A percentile compares a stretch with the other conserved stretches of the same genome.
Evolutionary conservation across 768 basidiomycete genomes (phyloP).

Genomic region (Pisolithus tinctorius): DNA sequence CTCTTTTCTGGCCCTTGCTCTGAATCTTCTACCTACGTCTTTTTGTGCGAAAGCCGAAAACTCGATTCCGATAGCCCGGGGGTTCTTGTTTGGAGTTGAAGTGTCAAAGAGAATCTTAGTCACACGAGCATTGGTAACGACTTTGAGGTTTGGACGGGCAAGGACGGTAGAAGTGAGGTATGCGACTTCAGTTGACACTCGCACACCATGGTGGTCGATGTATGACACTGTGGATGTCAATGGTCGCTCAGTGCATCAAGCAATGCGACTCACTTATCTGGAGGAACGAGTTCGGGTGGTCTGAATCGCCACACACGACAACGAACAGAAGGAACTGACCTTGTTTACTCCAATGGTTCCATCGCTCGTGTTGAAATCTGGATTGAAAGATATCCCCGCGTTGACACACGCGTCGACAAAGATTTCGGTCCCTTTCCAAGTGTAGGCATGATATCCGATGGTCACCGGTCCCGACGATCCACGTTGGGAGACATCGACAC

Average conservation of each 20-base stretch:
- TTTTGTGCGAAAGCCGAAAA: constrained; percentile 33
- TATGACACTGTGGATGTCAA: constrained; percentile 51
- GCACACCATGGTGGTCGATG: constrained; percentile 41
- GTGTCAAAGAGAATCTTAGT: constrained; percentile 53
- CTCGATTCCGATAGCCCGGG: constrained; percentile 56
- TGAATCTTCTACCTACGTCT: constrained; percentile 32
- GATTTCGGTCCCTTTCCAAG: constrained; percentile 38
- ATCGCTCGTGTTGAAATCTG: constrained; percentile 49
- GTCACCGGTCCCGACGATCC: constrained; percentile 52
- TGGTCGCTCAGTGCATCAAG: background rate
- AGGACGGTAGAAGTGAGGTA: constrained; percentile 64
- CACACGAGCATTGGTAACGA: constrained; percentile 49
- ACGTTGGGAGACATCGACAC: constrained; percentile 38
- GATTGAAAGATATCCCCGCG: constrained; percentile 43
- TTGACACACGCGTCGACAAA: constrained; percentile 51
- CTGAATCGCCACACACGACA: background rate
- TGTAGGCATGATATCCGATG: constrained; percentile 50
- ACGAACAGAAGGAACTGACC: constrained; percentile 28
- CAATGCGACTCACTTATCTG: constrained; percentile 36
- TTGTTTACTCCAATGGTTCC: constrained; percentile 59
- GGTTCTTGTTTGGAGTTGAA: constrained; percentile 19
- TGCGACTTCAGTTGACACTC: constrained; percentile 59
- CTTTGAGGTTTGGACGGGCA: constrained; percentile 55
- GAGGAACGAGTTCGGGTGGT: background rate
- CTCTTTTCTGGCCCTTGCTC: constrained; percentile 47